Base-by-base conservation (phyloP, 2,329 filamentous ascomycete species). In the Colletotrichum sp. region DNA sequence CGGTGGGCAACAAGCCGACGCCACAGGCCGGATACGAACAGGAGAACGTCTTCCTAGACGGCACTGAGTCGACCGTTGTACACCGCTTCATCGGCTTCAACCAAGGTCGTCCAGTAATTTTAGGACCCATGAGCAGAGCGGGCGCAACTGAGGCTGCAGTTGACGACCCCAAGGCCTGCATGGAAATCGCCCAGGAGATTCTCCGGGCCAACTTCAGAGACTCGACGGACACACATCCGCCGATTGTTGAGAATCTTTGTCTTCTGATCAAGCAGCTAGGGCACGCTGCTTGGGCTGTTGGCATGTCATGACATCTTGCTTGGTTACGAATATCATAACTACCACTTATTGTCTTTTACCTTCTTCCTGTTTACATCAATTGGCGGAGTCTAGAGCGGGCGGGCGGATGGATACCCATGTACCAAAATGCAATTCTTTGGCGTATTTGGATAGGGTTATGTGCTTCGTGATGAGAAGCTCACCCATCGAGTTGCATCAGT, bases 191-290 rank as follows among this genome's bases (percentile, higher is more conserved):
- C 4, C 87, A 91, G 67, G 86, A 89, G 47, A 83, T 92, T 12
- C 84, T 94, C 75, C 83, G 85, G 36, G 81, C 84, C 51, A 91
- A 92, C 80, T 91, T 87, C 72, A 77, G 81, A 16, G 82, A 80
- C 2, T 83, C 82, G 1, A 81, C 84, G 34, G 86, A 87, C 34
- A 80, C 82, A 9, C 77, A 87, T 72, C 90, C 92, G 15, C 89
- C 92, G 1, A 86, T 95, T 58, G 91, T 94, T 2, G 92, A 93
- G 77, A 94, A 94, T 74, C 80, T 94, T 62, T 88, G 91, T 59
- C 87, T 90, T 59, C 82, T 94, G 76, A 88, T 94, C 77, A 88
- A 88, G 75, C 90, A 92, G 75, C 80, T 94, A 66, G 88, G 89
- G 6, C 85, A 86, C 76, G 88, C 88, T 6, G 87, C 88, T 12